Percentiles rank a stretch among this genome's conserved stretches.
Evolutionary conservation across 441 rosid genomes (phyloP).

Genomic region (Eruca vesicaria): DNA sequence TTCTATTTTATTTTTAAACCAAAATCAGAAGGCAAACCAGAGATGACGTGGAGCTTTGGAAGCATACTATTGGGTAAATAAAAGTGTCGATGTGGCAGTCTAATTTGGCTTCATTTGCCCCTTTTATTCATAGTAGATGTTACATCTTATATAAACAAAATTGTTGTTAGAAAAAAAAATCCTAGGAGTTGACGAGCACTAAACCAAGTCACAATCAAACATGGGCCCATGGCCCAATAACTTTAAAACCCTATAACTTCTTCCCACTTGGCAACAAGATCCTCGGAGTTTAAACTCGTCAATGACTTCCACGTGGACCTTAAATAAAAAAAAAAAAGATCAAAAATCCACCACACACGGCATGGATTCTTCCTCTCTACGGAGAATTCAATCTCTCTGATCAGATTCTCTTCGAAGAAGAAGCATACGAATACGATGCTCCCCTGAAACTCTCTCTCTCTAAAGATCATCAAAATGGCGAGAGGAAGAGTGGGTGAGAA

Average conservation of each 20-base stretch:
- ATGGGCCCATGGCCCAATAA: constrained; percentile 22
- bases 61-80: no score
- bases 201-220: constrained; percentile 17
- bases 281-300: constrained; percentile 16
- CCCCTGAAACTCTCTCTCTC: constrained; percentile 12
- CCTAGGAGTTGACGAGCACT: constrained; percentile 37
- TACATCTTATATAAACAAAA: no score
- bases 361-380: constrained; percentile 9
- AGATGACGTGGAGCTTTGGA: no score
- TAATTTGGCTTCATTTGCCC: no score
- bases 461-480: constrained; percentile 28
- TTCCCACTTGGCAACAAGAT: constrained; percentile 27
- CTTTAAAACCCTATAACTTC: not conserved
- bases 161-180: not conserved
- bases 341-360: constrained; percentile 17
- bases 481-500: constrained; percentile 52
- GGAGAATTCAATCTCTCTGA: constrained; percentile 21
- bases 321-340: not conserved
- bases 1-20: no score
- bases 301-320: constrained; percentile 19
- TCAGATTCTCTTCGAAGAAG: constrained; percentile 23
- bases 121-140: no score
- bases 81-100: no score
- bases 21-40: no score
- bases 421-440: constrained; percentile 7